Base-by-base conservation (phyloP, 208 protist genomes). In the Trypanosoma mega region DNA sequence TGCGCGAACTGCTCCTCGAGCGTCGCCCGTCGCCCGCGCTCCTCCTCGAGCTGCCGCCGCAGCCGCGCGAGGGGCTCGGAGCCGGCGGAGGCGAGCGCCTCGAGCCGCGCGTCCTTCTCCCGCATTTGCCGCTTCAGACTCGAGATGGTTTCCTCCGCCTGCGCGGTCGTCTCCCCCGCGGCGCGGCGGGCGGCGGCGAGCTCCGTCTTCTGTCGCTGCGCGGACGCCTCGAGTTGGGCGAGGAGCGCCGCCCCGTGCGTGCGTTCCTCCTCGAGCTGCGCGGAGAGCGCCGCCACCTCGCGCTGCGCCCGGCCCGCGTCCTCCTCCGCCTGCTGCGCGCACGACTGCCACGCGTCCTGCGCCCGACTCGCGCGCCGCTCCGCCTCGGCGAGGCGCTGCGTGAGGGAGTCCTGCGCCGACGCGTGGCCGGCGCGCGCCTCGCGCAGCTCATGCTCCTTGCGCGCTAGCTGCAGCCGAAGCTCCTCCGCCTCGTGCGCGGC, bases 31-130 rank as follows among this genome's bases (percentile, higher is more conserved):
- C 72, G 72, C 33, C 83, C 69, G 0, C 85, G 77, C 75, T 95
- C 89, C n/a, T 89, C 82, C 37, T 92, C 89, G 11, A 95, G 81
- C 63, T 95, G 89, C 53, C 55, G 63, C 3, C 89, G 82, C 9
- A 95, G 76, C 1, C 81, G 72, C 70, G 92, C 81, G 24, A 95
- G 57, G 9, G 85, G 83, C 67, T 89, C 85, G 3, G 70, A 74
- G 4, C 73, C 47, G 39, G 60, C 70, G 11, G 74, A 75, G 3
- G 84, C 84, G 1, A 95, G 77, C 8, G 76, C 75, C 63, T 87
- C 68, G 50, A 95, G 76, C 53, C 86, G 76, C 0, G 76, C 64
- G 52, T 92, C 79, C 63, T 92, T 92, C 56, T 91, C 89, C 11
- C 74, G 74, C 41, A 95, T 72, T 51, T 93, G 85, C n/a, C 86